These are phyloP conservation scores for Ustilago sp. DNA, from an alignment of 1,284 basidiomycete species.

Conservation along the genomic window DNA sequence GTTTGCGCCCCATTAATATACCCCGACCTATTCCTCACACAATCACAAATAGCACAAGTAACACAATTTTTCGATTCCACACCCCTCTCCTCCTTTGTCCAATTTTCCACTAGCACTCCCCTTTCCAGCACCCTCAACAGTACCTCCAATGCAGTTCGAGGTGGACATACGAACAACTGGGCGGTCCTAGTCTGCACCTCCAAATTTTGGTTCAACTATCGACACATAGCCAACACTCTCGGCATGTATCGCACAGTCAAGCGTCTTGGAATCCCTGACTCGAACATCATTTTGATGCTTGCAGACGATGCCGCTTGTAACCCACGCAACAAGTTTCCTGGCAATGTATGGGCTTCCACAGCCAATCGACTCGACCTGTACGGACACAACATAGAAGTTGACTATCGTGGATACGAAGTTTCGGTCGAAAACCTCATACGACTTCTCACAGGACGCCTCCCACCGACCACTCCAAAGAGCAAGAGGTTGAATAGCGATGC, in stretches of 20 bases:
- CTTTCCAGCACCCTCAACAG: neutral
- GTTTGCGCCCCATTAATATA: slow-evolving; percentile 14
- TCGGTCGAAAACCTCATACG: slow-evolving; percentile 95
- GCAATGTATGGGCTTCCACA: slow-evolving; percentile 86
- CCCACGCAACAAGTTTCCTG: slow-evolving; percentile 89
- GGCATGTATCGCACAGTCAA: slow-evolving; percentile 99
- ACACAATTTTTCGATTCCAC: slow-evolving; percentile 42
- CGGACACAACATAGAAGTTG: slow-evolving; percentile 95
- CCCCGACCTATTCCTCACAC: slow-evolving; percentile 40
- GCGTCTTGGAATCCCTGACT: slow-evolving; percentile 95
- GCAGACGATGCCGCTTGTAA: slow-evolving; percentile 97
- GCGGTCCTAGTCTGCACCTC: slow-evolving; percentile 94
- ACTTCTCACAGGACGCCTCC: slow-evolving; percentile 76
- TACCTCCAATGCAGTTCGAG: slow-evolving; percentile 3
- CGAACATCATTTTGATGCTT: slow-evolving; percentile 98
- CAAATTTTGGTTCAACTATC: slow-evolving; percentile 98
- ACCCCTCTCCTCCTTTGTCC: neutral
- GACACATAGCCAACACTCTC: slow-evolving; percentile 98
- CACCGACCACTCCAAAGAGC: slow-evolving; percentile 78
- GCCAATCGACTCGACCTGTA: slow-evolving; percentile 87
- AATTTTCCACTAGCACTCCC: neutral
- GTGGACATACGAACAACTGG: slow-evolving; percentile 86
- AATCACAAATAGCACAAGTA: slow-evolving; percentile 33
- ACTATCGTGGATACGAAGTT: slow-evolving; percentile 97
- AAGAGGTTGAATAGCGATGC: slow-evolving; percentile 92